Evolutionary conservation across 306 rosid species (phyloP).

Genomic region (Spatholobus suberectus): DNA sequence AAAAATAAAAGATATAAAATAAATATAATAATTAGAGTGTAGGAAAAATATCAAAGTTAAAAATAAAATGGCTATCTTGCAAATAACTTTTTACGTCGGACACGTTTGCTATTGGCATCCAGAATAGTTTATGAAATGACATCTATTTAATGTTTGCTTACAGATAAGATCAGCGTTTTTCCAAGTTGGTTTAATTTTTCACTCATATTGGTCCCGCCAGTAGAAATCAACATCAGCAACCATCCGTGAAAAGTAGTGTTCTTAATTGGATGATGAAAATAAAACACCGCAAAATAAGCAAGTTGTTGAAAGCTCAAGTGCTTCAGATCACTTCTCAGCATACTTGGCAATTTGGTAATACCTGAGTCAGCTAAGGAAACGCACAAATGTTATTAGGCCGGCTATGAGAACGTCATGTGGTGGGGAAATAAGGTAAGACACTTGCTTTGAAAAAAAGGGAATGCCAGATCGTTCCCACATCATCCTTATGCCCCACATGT

Average conservation of each 20-base stretch:
- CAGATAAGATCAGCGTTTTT: neutral
- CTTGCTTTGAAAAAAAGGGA: neutral
- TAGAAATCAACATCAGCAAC: neutral
- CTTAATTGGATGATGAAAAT: neutral
- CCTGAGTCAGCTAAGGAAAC: conserved; percentile 14
- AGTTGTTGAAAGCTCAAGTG: neutral
- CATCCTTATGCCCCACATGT: neutral
- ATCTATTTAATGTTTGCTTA: neutral
- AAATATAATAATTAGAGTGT: too few species aligned
- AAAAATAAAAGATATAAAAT: too few species aligned
- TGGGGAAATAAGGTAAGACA: neutral
- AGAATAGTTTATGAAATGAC: neutral
- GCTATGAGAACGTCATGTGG: neutral
- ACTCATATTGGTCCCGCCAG: neutral
- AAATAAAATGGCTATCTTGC: neutral
- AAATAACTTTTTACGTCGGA: neutral
- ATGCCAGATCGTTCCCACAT: neutral
- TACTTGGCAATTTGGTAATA: neutral
- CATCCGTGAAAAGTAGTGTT: neutral
- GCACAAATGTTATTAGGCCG: neutral
- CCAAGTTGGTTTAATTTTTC: neutral
- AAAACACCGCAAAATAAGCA: neutral
- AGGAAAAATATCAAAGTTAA: neutral
- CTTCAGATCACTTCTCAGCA: neutral
- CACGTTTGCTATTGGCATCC: neutral